Evolutionary conservation across 495 filamentous ascomycete species (phyloP), one percentile per base, ranked within the genome.

Genomic region (Tetracladium marchalianum): DNA sequence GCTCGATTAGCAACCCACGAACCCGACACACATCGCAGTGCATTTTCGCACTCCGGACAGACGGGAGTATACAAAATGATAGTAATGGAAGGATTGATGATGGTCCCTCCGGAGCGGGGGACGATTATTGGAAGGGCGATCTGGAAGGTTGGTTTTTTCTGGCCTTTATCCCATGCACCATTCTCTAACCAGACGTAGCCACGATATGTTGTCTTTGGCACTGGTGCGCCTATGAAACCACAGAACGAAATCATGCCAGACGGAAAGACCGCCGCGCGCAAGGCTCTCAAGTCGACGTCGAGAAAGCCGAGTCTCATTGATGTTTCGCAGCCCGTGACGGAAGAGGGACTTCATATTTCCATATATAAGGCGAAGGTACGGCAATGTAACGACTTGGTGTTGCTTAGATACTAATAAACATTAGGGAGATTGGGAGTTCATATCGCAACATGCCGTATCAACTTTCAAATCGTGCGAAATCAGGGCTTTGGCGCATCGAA

Each of bases 351-450:
- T n/a, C 75, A 61, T 44, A 56, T 78, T 39, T 69, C 74, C 18
- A 63, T 76, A 35, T 76, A 75, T 61, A 78, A 78, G 55, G 59
- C 63, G 50, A 74, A 71, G 62, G 72, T 76, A 45, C 43, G 66
- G 22, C 35, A 31, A 31, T 27, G 35, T 2, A 7, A 32, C 32
- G 11, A 10, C 15, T 24, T 33, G 40, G 11, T 42, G 15, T 18
- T 32, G 13, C 16, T 44, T 16, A 15, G 31, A 18, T 6, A 34
- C 17, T 13, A 32, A 32, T 5, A 40, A 31, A 27, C 16, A 24
- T 11, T 45, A 75, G 71, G 72, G 72, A 18, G 73, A 75, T 41
- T 59, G 47, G 52, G 73, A 77, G 48, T 66, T 60, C 16, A 53
- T 73, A 13, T 64, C 69, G 43, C 74, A 78, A 49, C 56, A 73